Conservation (phyloP, 306 rosid genomes). For the Inga laurina region DNA sequence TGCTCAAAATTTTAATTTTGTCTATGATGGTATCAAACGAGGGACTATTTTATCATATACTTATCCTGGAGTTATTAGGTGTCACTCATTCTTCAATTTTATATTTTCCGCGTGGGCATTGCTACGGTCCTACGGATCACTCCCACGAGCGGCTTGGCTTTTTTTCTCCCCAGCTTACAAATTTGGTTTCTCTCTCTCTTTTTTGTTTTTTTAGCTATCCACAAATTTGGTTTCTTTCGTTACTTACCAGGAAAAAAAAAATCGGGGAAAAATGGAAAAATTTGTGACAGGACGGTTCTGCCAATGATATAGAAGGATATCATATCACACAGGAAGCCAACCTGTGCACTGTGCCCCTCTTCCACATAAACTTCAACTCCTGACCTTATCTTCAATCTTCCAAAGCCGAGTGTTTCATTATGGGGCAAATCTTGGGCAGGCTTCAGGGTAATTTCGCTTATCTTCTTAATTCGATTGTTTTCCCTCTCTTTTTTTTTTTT, state of each 20-base stretch:
- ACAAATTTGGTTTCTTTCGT: not conserved
- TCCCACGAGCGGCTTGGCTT: too few species aligned
- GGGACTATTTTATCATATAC: too few species aligned
- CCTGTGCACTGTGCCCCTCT: not conserved
- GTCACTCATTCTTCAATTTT: too few species aligned
- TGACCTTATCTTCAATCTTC: not conserved
- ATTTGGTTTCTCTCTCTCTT: too few species aligned
- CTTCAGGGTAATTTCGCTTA: slow-evolving; percentile 44
- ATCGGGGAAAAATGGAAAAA: not conserved
- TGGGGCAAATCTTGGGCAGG: slow-evolving; percentile 62
- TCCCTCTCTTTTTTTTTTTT: not conserved
- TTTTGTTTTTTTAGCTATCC: too few species aligned
- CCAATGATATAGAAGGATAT: not conserved
- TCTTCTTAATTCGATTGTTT: not conserved
- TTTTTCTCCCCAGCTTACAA: too few species aligned
- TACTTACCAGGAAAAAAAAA: too few species aligned
- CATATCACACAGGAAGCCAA: not conserved
- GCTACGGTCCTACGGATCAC: too few species aligned
- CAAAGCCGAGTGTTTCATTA: slow-evolving; percentile 26
- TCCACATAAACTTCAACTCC: not conserved
- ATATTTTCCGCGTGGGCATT: too few species aligned
- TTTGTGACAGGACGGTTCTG: not conserved
- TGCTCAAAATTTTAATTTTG: too few species aligned
- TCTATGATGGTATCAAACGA: too few species aligned
- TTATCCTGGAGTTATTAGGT: too few species aligned